Evolutionary conservation across 371 early-diverging fungal genomes (phyloP), one percentile per base, ranked within the genome.

Genomic region (Rhizopus sp.): DNA sequence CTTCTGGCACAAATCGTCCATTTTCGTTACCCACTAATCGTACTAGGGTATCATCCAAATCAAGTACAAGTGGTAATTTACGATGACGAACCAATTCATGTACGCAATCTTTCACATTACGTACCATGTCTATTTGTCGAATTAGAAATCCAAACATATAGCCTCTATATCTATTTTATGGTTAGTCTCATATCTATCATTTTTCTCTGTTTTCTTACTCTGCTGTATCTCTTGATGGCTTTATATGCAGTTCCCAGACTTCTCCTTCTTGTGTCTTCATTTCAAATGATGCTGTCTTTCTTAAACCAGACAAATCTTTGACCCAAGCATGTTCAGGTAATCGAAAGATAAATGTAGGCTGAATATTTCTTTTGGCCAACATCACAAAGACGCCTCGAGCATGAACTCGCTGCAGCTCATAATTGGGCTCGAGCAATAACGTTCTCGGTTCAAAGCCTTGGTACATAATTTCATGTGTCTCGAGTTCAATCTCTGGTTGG

Each of bases 31-130:
- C 89, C 16, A 91, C 86, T 12, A 87, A 67, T 1, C 91, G 80
- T 6, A 91, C 89, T 1, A 91, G 72, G 0, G 92, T 91, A 66
- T 91, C 92, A 68, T 91, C 92, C 41, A 91, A 70, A 68, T 91
- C 92, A 29, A 91, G 70, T 0, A 91, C 92, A 10, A 91, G 81
- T 0, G 92, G 92, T 10, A 91, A 62, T 50, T 78, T 77, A 17
- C 88, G 71, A 44, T 75, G 73, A 37, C 75, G 72, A 12, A 70
- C 42, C 2, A 76, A 65, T 16, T 66, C 69, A 33, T 71, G 64
- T 55, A 80, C 77, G 10, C 83, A 80, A 23, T 77, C 70, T 34
- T 74, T 71, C n/a, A 86, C 80, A 32, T 76, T 73, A 7, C 65
- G 73, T 6, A 68, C 56, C 62, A 91, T 66, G 46, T 84, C 88